Conservation (phyloP, 371 early-diverging fungal genomes). For the Entomophthora muscae region DNA sequence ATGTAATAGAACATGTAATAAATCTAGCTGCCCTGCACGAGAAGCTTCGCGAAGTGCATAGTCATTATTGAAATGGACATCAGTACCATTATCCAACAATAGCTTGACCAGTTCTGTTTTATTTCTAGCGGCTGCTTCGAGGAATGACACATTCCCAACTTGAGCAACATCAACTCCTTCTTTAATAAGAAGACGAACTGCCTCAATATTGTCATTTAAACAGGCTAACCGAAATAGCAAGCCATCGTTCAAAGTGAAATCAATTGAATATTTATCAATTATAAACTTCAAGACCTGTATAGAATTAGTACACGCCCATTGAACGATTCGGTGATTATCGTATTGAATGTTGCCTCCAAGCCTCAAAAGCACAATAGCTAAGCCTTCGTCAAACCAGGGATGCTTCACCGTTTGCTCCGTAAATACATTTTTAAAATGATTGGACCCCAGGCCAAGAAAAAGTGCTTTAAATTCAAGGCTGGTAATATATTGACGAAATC, state of each 20-base stretch:
- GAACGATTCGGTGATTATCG: neutral
- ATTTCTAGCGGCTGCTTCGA: neutral
- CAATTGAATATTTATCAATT: no score
- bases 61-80: neutral
- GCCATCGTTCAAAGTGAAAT: neutral
- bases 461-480: neutral
- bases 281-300: neutral
- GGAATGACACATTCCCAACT: neutral
- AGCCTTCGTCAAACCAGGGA: neutral
- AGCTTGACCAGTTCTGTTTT: neutral
- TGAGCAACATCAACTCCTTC: neutral
- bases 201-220: neutral
- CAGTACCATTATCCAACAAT: neutral
- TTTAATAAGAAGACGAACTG: neutral
- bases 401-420: neutral
- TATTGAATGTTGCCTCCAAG: neutral
- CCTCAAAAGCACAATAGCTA: neutral
- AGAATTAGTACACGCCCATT: neutral
- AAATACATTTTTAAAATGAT: neutral
- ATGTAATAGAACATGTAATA: neutral
- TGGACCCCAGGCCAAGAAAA: neutral
- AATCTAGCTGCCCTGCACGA: neutral
- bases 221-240: neutral
- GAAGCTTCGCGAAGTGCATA: conserved; percentile 3
- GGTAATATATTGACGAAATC: neutral